These are phyloP conservation scores for Suhomyces panamericanus DNA, from an alignment of 1,139 yeast species.

Conservation along the genomic window DNA sequence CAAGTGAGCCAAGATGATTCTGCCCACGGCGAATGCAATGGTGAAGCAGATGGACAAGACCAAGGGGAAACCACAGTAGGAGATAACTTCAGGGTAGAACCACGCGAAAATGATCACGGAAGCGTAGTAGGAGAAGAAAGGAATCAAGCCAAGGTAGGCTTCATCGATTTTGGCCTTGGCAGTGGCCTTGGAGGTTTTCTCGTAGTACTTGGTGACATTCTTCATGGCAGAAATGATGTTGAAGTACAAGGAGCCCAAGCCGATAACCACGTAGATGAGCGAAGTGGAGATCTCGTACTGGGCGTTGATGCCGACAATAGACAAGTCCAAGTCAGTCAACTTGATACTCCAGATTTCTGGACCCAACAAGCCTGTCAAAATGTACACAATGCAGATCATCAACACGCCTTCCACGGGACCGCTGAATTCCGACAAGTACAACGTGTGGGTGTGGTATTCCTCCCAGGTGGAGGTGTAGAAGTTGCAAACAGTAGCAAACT, in stretches of 20 bases:
- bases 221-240: conserved; percentile 71
- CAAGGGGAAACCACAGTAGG: conserved; percentile 55
- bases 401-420: conserved; percentile 96
- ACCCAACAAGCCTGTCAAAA: conserved; percentile 68
- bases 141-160: conserved; percentile 66
- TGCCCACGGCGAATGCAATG: conserved; percentile 82
- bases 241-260: conserved; percentile 60
- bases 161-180: conserved; percentile 30
- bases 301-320: conserved; percentile 29
- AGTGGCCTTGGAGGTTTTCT: conserved; percentile 23
- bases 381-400: conserved; percentile 55
- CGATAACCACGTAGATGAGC: conserved; percentile 48
- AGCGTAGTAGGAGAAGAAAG: conserved; percentile 67
- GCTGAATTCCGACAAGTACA: conserved; percentile 75
- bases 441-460: conserved; percentile 86
- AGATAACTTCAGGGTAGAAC: conserved; percentile 52
- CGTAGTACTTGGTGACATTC: conserved; percentile 63
- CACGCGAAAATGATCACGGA: conserved; percentile 50
- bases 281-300: conserved; percentile 34
- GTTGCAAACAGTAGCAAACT: conserved; percentile 75
- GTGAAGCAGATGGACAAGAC: conserved; percentile 70
- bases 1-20: conserved; percentile 85
- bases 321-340: conserved; percentile 35
- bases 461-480: conserved; percentile 95
- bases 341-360: conserved; percentile 62